These are phyloP conservation scores for Cymodocea nodosa DNA, from an alignment of 116 monocot species.

Conservation along the genomic window DNA sequence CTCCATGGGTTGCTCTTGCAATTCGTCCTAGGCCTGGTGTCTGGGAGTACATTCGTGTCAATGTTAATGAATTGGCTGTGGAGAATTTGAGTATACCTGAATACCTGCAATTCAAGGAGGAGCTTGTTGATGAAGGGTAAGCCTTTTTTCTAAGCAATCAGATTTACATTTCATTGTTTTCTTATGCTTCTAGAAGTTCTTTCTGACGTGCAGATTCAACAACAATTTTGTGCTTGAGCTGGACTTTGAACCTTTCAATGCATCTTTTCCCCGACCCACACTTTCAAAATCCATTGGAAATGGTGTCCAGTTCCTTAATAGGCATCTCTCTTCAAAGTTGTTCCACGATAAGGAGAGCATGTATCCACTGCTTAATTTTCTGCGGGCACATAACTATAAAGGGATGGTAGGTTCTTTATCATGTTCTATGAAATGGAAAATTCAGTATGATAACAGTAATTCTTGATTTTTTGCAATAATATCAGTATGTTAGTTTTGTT, in stretches of 20 bases:
- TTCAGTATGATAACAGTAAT: too few relatives aligned
- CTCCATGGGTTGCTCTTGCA: constrained; percentile 87
- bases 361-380: constrained; percentile 68
- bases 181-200: not conserved
- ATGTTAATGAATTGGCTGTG: constrained; percentile 69
- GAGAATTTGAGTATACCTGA: constrained; percentile 67
- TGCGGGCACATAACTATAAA: constrained; percentile 59
- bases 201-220: constrained; percentile 15
- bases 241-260: constrained; percentile 85
- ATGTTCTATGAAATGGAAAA: too few relatives aligned
- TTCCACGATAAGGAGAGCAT: constrained; percentile 86
- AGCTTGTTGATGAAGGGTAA: constrained; percentile 41
- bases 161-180: not conserved
- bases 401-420: constrained; percentile 34
- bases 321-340: constrained; percentile 76
- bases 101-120: constrained; percentile 87
- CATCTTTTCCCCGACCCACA: constrained; percentile 64
- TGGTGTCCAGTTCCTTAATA: constrained; percentile 77
- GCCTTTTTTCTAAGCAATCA: not conserved
- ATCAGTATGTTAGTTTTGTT: too few relatives aligned
- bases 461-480: too few relatives aligned
- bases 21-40: constrained; percentile 90
- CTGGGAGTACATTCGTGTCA: constrained; percentile 93
- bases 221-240: constrained; percentile 54
- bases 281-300: constrained; percentile 78